phyloP scores from a whole-genome alignment of 2,329 filamentous ascomycete genomes.

The Rutstroemia sp. region DNA sequence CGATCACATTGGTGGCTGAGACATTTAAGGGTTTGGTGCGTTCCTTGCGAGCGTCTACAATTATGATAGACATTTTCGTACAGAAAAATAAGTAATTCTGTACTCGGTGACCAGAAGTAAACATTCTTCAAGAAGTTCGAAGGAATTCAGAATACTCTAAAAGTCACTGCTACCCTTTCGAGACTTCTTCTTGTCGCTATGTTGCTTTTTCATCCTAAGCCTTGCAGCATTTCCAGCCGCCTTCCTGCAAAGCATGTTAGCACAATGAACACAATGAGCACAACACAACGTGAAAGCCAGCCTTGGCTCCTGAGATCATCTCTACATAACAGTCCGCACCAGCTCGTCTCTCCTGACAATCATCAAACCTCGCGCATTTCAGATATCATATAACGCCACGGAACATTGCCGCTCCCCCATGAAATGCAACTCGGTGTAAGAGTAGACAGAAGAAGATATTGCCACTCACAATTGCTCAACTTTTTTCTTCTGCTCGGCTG shows the following conservation, averaged over 20 bases:
- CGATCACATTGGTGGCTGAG: neutral
- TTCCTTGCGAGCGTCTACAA: neutral
- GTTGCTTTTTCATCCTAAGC: conserved; percentile 28
- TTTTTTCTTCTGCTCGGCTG: conserved; percentile 46
- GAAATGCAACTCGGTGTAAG: neutral
- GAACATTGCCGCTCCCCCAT: no score
- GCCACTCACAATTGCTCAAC: conserved; percentile 36
- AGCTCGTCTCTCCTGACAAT: no score
- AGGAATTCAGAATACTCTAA: neutral
- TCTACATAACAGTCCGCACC: neutral
- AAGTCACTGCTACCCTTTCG: conserved; percentile 9
- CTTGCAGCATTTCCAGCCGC: conserved; percentile 25
- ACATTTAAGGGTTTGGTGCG: neutral
- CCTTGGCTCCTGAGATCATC: neutral
- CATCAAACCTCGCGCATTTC: neutral
- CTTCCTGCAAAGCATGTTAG: conserved; percentile 20
- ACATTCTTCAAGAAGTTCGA: neutral
- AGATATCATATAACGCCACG: neutral
- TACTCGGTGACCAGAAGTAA: neutral
- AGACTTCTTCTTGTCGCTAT: conserved; percentile 27
- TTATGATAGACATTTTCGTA: neutral
- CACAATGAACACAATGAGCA: neutral
- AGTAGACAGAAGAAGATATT: neutral
- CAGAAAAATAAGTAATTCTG: neutral
- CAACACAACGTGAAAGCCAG: neutral